Conservation (phyloP, 2,329 filamentous ascomycete species). For the Xylariaceae sp. region DNA sequence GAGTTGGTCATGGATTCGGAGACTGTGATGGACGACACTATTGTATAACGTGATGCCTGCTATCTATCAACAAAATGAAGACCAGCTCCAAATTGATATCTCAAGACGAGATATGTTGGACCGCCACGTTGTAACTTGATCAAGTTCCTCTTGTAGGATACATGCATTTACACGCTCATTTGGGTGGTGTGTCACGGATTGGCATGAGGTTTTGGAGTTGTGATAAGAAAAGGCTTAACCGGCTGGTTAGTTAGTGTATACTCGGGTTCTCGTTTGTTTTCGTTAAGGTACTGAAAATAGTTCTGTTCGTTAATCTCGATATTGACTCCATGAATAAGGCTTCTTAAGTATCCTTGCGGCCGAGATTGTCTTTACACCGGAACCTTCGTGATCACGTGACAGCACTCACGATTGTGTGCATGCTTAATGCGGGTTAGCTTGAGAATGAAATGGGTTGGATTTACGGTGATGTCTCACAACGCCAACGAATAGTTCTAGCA, state of each 20-base stretch:
- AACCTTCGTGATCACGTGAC: no score
- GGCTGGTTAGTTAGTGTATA: not conserved
- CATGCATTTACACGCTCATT: not conserved
- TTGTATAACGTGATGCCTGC: slow-evolving; percentile 4
- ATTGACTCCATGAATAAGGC: no score
- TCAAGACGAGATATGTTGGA: not conserved
- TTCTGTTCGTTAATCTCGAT: no score
- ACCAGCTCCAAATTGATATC: not conserved
- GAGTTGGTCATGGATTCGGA: slow-evolving; percentile 15
- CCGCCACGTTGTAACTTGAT: not conserved
- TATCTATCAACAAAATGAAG: not conserved
- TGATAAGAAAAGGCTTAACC: not conserved
- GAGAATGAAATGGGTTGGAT: no score
- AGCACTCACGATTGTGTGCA: no score
- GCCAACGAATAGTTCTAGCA: no score
- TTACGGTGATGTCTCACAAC: no score
- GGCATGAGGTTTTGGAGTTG: not conserved
- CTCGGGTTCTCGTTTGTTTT: not conserved
- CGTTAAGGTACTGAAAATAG: not conserved
- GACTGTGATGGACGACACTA: slow-evolving; percentile 18
- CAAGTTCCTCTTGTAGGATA: not conserved
- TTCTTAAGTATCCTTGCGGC: no score
- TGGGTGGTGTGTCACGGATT: no score
- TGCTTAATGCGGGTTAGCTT: no score
- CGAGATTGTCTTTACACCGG: no score